Evolutionary conservation across 352 stramenopile genomes (phyloP).

Genomic region (Globisporangium nagaii): DNA sequence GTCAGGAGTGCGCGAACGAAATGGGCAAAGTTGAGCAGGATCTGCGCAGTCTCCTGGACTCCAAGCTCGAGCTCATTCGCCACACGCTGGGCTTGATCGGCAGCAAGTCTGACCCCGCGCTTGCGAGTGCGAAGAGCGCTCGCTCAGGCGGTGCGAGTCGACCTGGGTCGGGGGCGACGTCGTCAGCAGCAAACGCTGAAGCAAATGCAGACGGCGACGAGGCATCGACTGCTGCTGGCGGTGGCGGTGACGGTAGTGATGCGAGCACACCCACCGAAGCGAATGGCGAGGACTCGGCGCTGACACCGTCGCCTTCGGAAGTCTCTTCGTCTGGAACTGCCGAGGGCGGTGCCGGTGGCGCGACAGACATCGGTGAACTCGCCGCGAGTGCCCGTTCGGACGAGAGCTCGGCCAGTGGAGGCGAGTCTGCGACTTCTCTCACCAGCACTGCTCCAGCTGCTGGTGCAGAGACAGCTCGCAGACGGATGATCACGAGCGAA

Average conservation of each 20-base stretch:
- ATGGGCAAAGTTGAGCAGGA: slow-evolving; percentile 69
- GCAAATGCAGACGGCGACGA: background rate
- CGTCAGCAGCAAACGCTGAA: background rate
- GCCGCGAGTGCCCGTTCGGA: background rate
- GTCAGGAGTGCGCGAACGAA: slow-evolving; percentile 67
- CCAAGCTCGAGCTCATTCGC: slow-evolving; percentile 57
- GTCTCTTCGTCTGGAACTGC: background rate
- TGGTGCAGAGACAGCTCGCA: background rate
- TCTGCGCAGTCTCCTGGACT: slow-evolving; percentile 46
- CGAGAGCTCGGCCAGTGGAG: background rate
- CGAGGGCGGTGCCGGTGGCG: background rate
- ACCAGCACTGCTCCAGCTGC: no score
- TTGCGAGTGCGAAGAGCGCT: background rate
- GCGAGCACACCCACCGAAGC: background rate
- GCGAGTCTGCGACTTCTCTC: no score
- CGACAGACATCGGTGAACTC: background rate
- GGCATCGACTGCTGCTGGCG: background rate
- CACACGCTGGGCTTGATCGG: slow-evolving; percentile 34
- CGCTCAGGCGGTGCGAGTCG: background rate
- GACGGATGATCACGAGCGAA: slow-evolving; percentile 24
- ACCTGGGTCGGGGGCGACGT: background rate
- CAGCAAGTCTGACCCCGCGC: background rate
- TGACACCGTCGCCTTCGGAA: background rate
- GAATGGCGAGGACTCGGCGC: background rate
- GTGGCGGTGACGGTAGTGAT: background rate